Conservation (phyloP, 148 eudicot species). For the Rhododendron ovatum region DNA sequence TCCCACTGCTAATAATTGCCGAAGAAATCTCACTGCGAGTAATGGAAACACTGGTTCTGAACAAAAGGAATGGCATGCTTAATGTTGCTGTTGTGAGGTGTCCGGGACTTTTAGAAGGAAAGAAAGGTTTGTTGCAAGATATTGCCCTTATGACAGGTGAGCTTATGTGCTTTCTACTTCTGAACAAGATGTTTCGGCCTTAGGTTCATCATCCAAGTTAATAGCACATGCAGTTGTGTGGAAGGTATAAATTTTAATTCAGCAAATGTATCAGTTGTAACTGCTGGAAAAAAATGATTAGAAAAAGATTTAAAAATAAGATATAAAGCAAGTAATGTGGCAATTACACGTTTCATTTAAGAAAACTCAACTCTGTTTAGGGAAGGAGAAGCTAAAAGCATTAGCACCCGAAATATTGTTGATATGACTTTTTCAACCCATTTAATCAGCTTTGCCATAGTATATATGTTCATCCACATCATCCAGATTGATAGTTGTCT, state of each 20-base stretch:
- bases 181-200: not conserved
- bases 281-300: not conserved
- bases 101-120: slow-evolving; percentile 75
- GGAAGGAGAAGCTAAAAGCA: not conserved
- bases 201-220: not conserved
- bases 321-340: not conserved
- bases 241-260: not conserved
- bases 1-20: slow-evolving; percentile 82
- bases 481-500: not conserved
- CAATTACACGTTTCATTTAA: not conserved
- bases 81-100: slow-evolving; percentile 88
- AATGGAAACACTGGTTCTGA: slow-evolving; percentile 63
- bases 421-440: not conserved
- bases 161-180: not conserved
- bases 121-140: slow-evolving; percentile 84
- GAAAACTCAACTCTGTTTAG: not conserved
- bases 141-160: slow-evolving; percentile 95
- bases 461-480: not conserved
- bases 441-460: not conserved
- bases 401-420: not conserved
- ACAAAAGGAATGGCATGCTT: slow-evolving; percentile 61
- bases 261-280: not conserved
- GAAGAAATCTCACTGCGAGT: slow-evolving; percentile 74
- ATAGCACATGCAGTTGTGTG: not conserved
- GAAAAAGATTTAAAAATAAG: not conserved